Evolutionary conservation across 257 asterid species (phyloP).

Genomic region (Penstemon newberryi): DNA sequence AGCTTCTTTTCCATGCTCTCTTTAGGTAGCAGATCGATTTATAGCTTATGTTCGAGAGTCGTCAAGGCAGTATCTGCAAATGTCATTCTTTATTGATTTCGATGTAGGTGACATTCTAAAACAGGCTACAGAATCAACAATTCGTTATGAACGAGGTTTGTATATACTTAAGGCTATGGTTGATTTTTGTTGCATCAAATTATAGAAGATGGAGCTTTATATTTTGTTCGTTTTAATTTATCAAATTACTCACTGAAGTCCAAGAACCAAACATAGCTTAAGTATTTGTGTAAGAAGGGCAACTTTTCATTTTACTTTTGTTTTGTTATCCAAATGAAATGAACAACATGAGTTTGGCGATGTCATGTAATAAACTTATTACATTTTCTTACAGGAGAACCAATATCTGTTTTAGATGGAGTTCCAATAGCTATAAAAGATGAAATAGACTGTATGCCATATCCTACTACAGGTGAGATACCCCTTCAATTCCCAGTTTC

Average conservation of each 20-base stretch:
- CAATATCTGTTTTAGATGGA: slow-evolving; percentile 80
- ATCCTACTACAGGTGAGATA: slow-evolving; percentile 80
- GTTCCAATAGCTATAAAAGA: slow-evolving; percentile 81
- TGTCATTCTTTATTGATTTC: slow-evolving; percentile 73
- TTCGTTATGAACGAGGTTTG: slow-evolving; percentile 63
- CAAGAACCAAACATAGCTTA: background rate
- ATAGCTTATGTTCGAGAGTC: slow-evolving; percentile 54
- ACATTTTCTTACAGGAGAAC: slow-evolving; percentile 48
- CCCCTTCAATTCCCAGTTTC: background rate
- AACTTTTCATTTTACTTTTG: background rate
- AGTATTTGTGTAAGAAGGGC: background rate
- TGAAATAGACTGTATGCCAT: slow-evolving; percentile 87
- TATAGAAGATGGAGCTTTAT: no score
- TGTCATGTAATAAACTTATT: background rate
- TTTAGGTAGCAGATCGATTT: slow-evolving; percentile 60
- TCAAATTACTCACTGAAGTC: no score
- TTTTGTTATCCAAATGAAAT: background rate
- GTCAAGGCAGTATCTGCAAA: slow-evolving; percentile 41
- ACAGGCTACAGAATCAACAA: slow-evolving; percentile 75
- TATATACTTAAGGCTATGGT: background rate
- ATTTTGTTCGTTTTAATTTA: no score
- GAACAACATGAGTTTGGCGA: slow-evolving; percentile 1
- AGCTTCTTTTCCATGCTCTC: background rate
- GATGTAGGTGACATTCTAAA: slow-evolving; percentile 53
- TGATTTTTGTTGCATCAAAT: no score